These are phyloP conservation scores for Botrytis fragariae DNA, from an alignment of 2,329 filamentous ascomycete species.

Conservation along the genomic window DNA sequence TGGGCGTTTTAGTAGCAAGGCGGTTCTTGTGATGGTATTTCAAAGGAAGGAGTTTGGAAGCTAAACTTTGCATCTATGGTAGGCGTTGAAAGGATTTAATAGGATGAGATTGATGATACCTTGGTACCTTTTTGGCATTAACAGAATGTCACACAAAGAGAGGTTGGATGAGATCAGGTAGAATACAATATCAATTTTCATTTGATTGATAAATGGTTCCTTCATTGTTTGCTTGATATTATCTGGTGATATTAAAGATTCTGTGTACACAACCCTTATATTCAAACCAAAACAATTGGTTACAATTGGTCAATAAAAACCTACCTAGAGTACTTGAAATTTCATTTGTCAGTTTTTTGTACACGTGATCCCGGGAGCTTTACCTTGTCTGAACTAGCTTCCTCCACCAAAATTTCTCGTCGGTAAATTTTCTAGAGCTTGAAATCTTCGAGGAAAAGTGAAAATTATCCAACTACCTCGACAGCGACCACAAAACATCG, in stretches of 20 bases:
- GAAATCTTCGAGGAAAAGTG: constrained; percentile 20
- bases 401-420: constrained; percentile 22
- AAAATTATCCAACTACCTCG: constrained; percentile 15
- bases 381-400: constrained; percentile 7
- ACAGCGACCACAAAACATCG: constrained; percentile 12
- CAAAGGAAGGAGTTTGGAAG: constrained; percentile 19
- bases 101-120: constrained; percentile 23
- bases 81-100: constrained; percentile 26
- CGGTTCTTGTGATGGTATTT: constrained; percentile 4
- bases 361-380: constrained; percentile 7
- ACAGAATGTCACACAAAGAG: neutral
- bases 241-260: neutral
- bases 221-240: neutral
- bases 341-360: neutral
- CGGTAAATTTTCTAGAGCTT: constrained; percentile 23
- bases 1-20: constrained; percentile 17
- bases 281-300: neutral
- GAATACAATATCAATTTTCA: neutral
- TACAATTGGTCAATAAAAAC: neutral
- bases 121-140: constrained; percentile 22
- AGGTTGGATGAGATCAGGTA: constrained; percentile 1
- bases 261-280: neutral
- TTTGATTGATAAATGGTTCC: neutral
- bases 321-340: neutral
- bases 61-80: constrained; percentile 24